Evolutionary conservation across 2,329 filamentous ascomycete species (phyloP).

Genomic region (Moelleriella libera): DNA sequence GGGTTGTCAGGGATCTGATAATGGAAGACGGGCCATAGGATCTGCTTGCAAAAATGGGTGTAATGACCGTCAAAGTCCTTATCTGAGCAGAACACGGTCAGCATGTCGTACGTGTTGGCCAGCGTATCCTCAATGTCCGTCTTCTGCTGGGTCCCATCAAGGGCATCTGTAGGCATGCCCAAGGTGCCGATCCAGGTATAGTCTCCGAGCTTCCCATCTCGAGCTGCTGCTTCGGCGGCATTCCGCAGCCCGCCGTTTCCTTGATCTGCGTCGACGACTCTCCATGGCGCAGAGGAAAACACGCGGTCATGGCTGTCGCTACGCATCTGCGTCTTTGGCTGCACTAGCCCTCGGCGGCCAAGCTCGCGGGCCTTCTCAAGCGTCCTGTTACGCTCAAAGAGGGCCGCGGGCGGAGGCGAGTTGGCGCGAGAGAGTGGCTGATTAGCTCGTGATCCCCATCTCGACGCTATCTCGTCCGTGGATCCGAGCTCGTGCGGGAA

Average conservation of each 20-base stretch:
- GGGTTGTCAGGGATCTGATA: conserved; percentile 97
- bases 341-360: conserved; percentile 41
- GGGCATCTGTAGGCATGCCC: conserved; percentile 83
- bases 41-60: conserved; percentile 92
- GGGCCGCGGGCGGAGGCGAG: conserved; percentile 59
- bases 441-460: conserved; percentile 62
- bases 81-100: conserved; percentile 77
- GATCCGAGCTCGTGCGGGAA: conserved; percentile 40
- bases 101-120: conserved; percentile 66
- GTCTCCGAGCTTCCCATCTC: conserved; percentile 55
- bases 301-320: conserved; percentile 54
- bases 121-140: conserved; percentile 72
- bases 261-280: conserved; percentile 70
- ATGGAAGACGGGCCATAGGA: conserved; percentile 94
- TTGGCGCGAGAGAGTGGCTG: conserved; percentile 67
- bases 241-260: conserved; percentile 89
- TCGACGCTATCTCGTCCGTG: conserved; percentile 59
- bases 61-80: conserved; percentile 93
- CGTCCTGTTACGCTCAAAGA: conserved; percentile 52
- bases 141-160: conserved; percentile 60
- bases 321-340: conserved; percentile 35
- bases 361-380: conserved; percentile 43
- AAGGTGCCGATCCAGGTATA: conserved; percentile 86
- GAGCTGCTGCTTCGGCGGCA: conserved; percentile 64
- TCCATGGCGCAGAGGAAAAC: conserved; percentile 71